A percentile compares a stretch with the other conserved stretches of the same genome.
phyloP scores from a whole-genome alignment of 768 basidiomycete species.

The Leucosporidium yakuticum region DNA sequence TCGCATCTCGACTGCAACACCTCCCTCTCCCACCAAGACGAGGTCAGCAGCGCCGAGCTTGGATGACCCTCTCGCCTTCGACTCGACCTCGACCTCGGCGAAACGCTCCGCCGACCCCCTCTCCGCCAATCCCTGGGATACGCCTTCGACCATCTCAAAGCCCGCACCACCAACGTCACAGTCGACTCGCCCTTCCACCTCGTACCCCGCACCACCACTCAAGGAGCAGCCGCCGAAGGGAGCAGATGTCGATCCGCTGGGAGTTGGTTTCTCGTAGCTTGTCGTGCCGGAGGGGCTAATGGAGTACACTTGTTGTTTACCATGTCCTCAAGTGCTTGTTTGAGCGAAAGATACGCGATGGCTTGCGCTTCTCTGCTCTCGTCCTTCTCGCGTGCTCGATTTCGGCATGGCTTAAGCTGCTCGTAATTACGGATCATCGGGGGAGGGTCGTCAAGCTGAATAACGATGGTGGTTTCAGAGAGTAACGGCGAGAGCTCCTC shows the following conservation, averaged over 20 bases:
- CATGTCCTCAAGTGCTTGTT: too few relatives aligned
- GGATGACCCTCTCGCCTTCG: neutral
- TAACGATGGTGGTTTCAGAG: too few relatives aligned
- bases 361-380: too few relatives aligned
- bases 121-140: neutral
- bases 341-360: too few relatives aligned
- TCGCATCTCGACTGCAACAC: neutral
- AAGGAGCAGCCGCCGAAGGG: neutral
- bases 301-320: too few relatives aligned
- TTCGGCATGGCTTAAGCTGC: too few relatives aligned
- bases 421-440: too few relatives aligned
- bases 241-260: slow-evolving; percentile 1
- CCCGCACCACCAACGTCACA: neutral
- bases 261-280: slow-evolving; percentile 3
- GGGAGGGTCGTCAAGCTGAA: too few relatives aligned
- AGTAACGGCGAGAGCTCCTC: too few relatives aligned
- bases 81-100: neutral
- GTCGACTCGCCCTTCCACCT: neutral
- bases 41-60: neutral
- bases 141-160: neutral
- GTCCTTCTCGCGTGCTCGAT: too few relatives aligned
- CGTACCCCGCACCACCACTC: neutral
- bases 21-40: neutral
- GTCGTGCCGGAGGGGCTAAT: too few relatives aligned
- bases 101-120: neutral